These are phyloP conservation scores for Epichloe gansuensis DNA, from an alignment of 2,329 filamentous ascomycete species.

Conservation along the genomic window DNA sequence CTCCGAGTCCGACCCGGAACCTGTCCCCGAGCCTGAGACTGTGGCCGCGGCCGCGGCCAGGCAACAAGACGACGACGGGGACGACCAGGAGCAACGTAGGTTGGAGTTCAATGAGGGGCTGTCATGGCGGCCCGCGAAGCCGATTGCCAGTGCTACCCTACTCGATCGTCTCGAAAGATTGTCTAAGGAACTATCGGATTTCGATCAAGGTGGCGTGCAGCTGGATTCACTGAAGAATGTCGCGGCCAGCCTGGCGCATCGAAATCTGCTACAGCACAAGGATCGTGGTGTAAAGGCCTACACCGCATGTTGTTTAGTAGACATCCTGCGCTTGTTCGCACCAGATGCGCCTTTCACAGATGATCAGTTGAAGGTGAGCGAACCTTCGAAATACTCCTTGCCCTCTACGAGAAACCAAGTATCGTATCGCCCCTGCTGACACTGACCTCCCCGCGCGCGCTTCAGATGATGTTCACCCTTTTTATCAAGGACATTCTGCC, in stretches of 20 bases:
- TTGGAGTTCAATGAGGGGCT: conserved; percentile 78
- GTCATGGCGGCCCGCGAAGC: conserved; percentile 83
- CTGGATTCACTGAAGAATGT: conserved; percentile 73
- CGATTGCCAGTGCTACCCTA: conserved; percentile 74
- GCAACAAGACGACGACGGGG: conserved; percentile 6
- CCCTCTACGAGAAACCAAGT: background rate
- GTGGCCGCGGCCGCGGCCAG: conserved; percentile 1
- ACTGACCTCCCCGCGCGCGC: background rate
- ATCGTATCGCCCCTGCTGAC: conserved; percentile 6
- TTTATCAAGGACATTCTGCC: conserved; percentile 77
- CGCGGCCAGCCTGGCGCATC: conserved; percentile 71
- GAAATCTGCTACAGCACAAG: conserved; percentile 78
- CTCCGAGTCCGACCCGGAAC: conserved; percentile 10
- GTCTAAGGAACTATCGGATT: conserved; percentile 67
- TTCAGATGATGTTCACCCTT: conserved; percentile 81
- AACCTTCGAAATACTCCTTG: conserved; percentile 8
- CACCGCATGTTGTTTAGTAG: conserved; percentile 78
- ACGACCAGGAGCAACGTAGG: conserved; percentile 14
- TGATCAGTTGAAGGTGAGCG: conserved; percentile 73
- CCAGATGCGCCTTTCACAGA: conserved; percentile 89
- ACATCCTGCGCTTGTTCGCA: conserved; percentile 84
- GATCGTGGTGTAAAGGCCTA: conserved; percentile 88
- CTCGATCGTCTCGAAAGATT: conserved; percentile 70
- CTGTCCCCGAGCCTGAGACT: conserved; percentile 2
- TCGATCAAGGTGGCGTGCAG: conserved; percentile 80